A percentile compares a stretch with the other conserved stretches of the same genome.
Evolutionary conservation across 129 eudicot species (phyloP).

Genomic region (Logfia minima): DNA sequence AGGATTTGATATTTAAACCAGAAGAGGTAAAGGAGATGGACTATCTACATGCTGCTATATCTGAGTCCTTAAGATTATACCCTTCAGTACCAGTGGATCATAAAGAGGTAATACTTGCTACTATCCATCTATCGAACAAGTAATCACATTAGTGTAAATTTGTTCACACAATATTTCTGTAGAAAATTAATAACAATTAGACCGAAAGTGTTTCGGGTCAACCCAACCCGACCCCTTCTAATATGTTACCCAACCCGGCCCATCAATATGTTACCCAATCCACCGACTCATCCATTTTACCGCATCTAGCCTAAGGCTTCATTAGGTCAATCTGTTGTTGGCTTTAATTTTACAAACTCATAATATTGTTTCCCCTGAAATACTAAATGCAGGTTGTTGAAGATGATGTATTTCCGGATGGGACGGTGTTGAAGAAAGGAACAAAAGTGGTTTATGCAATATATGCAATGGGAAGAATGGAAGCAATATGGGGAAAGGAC

Average conservation of each 20-base stretch:
- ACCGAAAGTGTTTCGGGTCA: background rate
- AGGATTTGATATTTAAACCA: slow-evolving; percentile 51
- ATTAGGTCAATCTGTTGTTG: background rate
- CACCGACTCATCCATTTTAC: background rate
- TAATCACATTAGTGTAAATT: too few species aligned
- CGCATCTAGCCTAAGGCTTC: background rate
- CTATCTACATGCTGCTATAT: slow-evolving; percentile 85
- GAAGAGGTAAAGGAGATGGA: slow-evolving; percentile 95
- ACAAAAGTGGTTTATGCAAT: slow-evolving; percentile 88
- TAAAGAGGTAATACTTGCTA: slow-evolving; percentile 70
- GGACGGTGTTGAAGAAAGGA: slow-evolving; percentile 73
- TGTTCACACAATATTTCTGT: too few species aligned
- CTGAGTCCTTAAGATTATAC: slow-evolving; percentile 87
- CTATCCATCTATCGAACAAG: background rate
- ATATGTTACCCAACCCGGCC: background rate
- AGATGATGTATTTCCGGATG: slow-evolving; percentile 89
- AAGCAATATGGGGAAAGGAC: slow-evolving; percentile 91
- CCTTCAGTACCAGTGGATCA: slow-evolving; percentile 99
- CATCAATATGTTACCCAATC: background rate
- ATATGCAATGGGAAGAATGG: slow-evolving; percentile 97
- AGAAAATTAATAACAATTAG: too few species aligned
- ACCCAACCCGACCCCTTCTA: background rate
- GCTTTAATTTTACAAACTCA: background rate
- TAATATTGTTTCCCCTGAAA: slow-evolving; percentile 10
- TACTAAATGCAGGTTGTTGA: slow-evolving; percentile 38